These are phyloP conservation scores for Toxicodendron radicans DNA, from an alignment of 345 rosid species.

Conservation along the genomic window DNA sequence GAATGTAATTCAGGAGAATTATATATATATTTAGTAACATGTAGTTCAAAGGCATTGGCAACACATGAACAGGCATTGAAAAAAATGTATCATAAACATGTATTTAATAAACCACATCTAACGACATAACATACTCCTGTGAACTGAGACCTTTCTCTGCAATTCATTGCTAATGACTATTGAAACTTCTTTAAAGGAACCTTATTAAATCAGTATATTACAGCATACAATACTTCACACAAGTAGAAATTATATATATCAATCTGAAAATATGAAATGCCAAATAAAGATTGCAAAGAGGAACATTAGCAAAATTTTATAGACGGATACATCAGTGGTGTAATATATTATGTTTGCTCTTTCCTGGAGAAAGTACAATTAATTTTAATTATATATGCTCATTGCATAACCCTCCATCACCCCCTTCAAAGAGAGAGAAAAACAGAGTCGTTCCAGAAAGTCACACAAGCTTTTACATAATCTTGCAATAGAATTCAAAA, in stretches of 20 bases:
- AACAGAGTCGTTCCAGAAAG: background rate
- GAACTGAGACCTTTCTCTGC: background rate
- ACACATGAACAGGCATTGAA: background rate
- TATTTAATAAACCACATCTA: background rate
- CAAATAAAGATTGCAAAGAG: background rate
- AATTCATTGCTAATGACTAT: background rate
- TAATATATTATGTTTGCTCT: background rate
- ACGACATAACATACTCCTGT: background rate
- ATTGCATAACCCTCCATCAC: background rate
- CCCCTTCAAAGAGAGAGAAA: background rate
- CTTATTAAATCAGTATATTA: background rate
- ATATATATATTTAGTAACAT: background rate
- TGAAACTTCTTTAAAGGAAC: background rate
- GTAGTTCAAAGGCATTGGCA: background rate
- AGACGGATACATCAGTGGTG: background rate
- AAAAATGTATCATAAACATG: background rate
- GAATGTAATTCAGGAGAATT: background rate
- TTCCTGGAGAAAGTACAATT: background rate
- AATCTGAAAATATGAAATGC: background rate
- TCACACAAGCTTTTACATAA: background rate
- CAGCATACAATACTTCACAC: background rate
- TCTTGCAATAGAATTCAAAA: conserved; percentile 10
- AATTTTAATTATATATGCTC: background rate
- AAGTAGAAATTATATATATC: background rate
- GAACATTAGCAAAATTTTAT: background rate